Base-by-base conservation (phyloP, 768 basidiomycete genomes). In the Mycena kentingensis region DNA sequence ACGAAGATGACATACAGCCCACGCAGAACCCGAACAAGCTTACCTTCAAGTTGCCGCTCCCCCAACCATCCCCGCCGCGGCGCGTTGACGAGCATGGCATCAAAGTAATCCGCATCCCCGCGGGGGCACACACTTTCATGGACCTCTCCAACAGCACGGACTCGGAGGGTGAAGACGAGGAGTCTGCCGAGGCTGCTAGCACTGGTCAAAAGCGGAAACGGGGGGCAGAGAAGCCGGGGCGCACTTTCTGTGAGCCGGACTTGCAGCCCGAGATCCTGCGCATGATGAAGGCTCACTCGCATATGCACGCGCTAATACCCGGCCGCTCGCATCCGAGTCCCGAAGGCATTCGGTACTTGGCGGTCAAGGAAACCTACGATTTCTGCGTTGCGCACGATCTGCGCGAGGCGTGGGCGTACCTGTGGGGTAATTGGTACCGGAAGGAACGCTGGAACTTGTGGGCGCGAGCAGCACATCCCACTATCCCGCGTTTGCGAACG, bases 371-470 rank as follows among this genome's bases (percentile, higher is more conserved):
- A 25, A 59, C 64, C 27, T 63, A 65, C 43, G 18, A 48, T 15
- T 63, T 47, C 42, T 65, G 65, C 50, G 16, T 38, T 3, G 44
- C 45, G 12, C 21, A 63, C 35, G 54, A 60, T 5, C 46, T 64
- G 11, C 55, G 32, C 1, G 55, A 63, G 35, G 46, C 58, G 4
- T 67, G 63, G 63, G 64, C 60, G 7, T 46, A 46, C 29, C 31
- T 34, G n/a, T n/a, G n/a, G n/a, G n/a, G n/a, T n/a, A n/a, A n/a
- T 22, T 63, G 60, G 62, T 63, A 63, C 41, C 24, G 54, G n/a
- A n/a, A 27, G n/a, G 60, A 56, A 10, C 49, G 58, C 36, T 67
- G 66, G 66, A 27, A 43, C 10, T 16, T 34, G 3, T 51, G 49
- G 31, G 31, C 45, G 18, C 29, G 45, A 2, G 45, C 45, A 1